phyloP scores from a whole-genome alignment of 2,329 filamentous ascomycete genomes.

The Hortaea sp. region DNA sequence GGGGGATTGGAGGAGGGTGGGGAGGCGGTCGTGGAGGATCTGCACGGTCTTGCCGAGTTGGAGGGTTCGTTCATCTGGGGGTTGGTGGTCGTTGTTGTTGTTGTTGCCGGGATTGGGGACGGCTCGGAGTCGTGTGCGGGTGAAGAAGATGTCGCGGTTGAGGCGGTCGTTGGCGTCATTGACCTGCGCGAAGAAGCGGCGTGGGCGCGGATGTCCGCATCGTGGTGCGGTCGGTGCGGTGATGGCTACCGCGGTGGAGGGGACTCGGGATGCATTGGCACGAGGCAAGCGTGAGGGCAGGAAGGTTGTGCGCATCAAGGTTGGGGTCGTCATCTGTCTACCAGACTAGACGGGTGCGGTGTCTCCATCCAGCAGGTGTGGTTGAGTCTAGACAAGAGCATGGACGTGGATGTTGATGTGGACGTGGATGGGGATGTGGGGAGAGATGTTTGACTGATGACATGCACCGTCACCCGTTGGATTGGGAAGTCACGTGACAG shows the following conservation, averaged over 20 bases:
- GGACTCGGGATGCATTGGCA: slow-evolving; percentile 4
- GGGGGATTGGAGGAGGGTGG: slow-evolving; percentile 50
- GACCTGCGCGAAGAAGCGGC: slow-evolving; percentile 23
- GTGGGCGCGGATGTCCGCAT: slow-evolving; percentile 12
- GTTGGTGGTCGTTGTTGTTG: slow-evolving; percentile 26
- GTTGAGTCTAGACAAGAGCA: not conserved
- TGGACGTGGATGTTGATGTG: not conserved
- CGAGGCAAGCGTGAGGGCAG: slow-evolving; percentile 31
- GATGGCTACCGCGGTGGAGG: slow-evolving; percentile 1
- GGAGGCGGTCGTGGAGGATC: slow-evolving; percentile 51
- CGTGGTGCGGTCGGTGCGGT: slow-evolving; percentile 3
- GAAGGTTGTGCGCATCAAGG: slow-evolving; percentile 37
- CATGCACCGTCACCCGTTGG: not conserved
- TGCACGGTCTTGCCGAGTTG: slow-evolving; percentile 54
- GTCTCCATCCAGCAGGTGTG: not conserved
- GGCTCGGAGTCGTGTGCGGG: slow-evolving; percentile 13
- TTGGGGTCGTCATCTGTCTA: slow-evolving; percentile 25
- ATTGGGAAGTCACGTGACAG: not conserved
- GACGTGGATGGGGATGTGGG: not conserved
- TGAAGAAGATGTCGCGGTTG: slow-evolving; percentile 34
- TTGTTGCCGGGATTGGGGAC: slow-evolving; percentile 20
- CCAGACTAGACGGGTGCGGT: not conserved
- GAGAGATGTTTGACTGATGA: not conserved
- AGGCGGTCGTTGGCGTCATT: slow-evolving; percentile 15
- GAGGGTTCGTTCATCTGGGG: slow-evolving; percentile 48